A percentile compares a stretch with the other conserved stretches of the same genome.
phyloP scores from a whole-genome alignment of 2,329 filamentous ascomycete genomes.

The Paraconiothyrium sp. region DNA sequence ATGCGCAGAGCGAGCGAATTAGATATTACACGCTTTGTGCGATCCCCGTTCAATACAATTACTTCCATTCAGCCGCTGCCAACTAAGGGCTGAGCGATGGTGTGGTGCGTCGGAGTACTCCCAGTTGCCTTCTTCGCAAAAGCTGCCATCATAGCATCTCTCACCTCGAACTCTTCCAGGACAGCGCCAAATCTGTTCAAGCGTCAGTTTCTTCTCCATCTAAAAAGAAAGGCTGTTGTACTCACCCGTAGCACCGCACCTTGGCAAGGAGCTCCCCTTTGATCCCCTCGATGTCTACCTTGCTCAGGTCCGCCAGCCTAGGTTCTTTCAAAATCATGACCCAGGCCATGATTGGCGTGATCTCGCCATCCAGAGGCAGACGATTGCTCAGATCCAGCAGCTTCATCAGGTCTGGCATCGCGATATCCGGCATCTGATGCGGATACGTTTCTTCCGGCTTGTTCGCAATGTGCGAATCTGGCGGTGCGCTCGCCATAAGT shows the following conservation, averaged over 20 bases:
- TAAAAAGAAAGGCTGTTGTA: conserved; percentile 31
- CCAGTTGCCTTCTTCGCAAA: conserved; percentile 65
- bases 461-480: conserved; percentile 68
- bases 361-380: conserved; percentile 85
- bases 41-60: not conserved
- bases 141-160: conserved; percentile 79
- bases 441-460: conserved; percentile 66
- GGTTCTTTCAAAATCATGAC: conserved; percentile 73
- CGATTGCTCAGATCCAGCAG: conserved; percentile 85
- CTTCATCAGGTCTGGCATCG: conserved; percentile 78
- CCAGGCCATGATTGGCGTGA: conserved; percentile 96
- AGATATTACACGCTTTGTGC: conserved; percentile 28
- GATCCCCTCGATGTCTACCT: conserved; percentile 75
- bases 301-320: conserved; percentile 70
- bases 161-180: conserved; percentile 76
- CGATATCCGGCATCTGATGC: conserved; percentile 78
- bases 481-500: conserved; percentile 91
- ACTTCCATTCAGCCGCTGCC: not conserved
- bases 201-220: conserved; percentile 20
- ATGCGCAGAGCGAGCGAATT: conserved; percentile 29
- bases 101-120: conserved; percentile 2
- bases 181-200: conserved; percentile 70
- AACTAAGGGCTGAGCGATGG: conserved; percentile 3
- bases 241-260: conserved; percentile 91
- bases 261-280: conserved; percentile 79